A percentile compares a stretch with the other conserved stretches of the same genome.
Conservation (phyloP, 169 alveolate genomes). For the Eimeria acervulina region DNA sequence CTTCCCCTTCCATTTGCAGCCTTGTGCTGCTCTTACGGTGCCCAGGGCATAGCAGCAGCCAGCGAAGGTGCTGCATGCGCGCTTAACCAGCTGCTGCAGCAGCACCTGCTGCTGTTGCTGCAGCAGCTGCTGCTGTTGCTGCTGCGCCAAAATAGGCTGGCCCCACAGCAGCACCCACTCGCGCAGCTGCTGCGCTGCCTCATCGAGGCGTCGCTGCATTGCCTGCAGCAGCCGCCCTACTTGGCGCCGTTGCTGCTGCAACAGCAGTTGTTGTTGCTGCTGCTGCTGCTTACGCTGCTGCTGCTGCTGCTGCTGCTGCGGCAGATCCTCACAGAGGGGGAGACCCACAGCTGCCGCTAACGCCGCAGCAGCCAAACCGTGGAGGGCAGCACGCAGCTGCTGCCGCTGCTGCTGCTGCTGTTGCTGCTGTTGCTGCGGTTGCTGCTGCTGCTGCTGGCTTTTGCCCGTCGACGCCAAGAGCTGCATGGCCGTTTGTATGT, state of each 20-base stretch:
- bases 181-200: not conserved
- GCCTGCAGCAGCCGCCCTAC: conserved; percentile 28
- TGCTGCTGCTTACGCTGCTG: not conserved
- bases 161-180: conserved; percentile 20
- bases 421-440: conserved; percentile 36
- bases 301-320: conserved; percentile 74
- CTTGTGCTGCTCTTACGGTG: conserved; percentile 33
- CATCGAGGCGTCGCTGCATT: conserved; percentile 11
- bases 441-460: conserved; percentile 43
- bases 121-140: conserved; percentile 17
- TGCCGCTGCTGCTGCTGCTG: conserved; percentile 17
- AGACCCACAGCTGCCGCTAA: conserved; percentile 49
- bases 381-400: conserved; percentile 34
- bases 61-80: conserved; percentile 59
- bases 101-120: conserved; percentile 18
- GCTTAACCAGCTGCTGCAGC: conserved; percentile 39
- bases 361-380: conserved; percentile 22
- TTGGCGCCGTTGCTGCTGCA: conserved; percentile 19
- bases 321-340: conserved; percentile 30
- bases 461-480: not conserved
- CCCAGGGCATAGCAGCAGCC: conserved; percentile 69
- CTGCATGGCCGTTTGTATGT: conserved; percentile 35
- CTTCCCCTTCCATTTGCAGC: not conserved
- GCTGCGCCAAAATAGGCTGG: not conserved
- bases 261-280: conserved; percentile 14